These are phyloP conservation scores for Suhomyces yuchorum DNA, from an alignment of 1,139 yeast species.

Conservation along the genomic window DNA sequence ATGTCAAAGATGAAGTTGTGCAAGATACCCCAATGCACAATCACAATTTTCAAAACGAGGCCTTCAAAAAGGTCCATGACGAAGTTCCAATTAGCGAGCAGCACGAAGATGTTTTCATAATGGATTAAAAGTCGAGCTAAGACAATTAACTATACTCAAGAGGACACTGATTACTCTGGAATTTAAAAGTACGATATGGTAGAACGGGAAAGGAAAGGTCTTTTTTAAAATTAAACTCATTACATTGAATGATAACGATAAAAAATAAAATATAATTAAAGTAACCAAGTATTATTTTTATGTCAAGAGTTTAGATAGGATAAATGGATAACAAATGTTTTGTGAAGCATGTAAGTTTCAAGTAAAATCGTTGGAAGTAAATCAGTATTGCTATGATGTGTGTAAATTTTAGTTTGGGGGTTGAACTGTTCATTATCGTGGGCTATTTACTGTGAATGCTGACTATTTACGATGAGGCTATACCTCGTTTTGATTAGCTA, in stretches of 20 bases:
- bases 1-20: constrained; percentile 4
- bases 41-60: constrained; percentile 14
- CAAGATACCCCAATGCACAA: not conserved
- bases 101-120: constrained; percentile 35
- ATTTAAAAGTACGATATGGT: not conserved
- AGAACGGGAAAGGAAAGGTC: not conserved
- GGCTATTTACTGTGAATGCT: constrained; percentile 2
- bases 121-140: constrained; percentile 29
- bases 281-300: not conserved
- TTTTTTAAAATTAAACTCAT: not conserved
- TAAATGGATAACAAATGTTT: not conserved
- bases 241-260: not conserved
- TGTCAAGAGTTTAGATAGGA: not conserved
- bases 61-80: constrained; percentile 14
- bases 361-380: no score
- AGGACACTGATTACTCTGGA: not conserved
- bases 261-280: not conserved
- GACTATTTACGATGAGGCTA: not conserved
- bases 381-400: no score
- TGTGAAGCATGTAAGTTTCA: not conserved
- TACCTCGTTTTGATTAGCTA: not conserved
- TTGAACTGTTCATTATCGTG: not conserved
- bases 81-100: constrained; percentile 1
- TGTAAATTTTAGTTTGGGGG: not conserved
- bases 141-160: not conserved